Conservation (phyloP, 768 basidiomycete genomes). For the Heimioporus sp. region DNA sequence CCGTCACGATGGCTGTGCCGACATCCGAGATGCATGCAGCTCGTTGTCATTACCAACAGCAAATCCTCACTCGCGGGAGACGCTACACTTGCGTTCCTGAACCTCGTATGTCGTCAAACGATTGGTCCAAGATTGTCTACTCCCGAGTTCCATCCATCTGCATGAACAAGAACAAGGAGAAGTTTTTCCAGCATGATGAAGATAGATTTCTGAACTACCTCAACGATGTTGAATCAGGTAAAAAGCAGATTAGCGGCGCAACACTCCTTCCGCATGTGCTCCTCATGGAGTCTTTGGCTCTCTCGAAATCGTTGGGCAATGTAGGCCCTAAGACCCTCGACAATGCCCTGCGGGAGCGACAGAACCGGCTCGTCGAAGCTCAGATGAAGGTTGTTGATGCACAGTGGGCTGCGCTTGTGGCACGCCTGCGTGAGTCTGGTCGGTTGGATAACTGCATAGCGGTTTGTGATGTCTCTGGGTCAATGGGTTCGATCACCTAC, state of each 20-base stretch:
- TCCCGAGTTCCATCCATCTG: slow-evolving; percentile 56
- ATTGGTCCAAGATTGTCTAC: slow-evolving; percentile 59
- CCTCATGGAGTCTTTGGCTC: slow-evolving; percentile 36
- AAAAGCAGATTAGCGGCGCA: slow-evolving; percentile 59
- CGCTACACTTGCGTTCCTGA: slow-evolving; percentile 47
- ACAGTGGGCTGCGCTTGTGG: slow-evolving; percentile 65
- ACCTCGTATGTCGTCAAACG: slow-evolving; percentile 57
- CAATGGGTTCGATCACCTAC: slow-evolving; percentile 49
- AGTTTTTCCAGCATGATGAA: slow-evolving; percentile 58
- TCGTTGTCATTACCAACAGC: slow-evolving; percentile 57
- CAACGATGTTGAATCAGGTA: slow-evolving; percentile 51
- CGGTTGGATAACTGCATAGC: slow-evolving; percentile 62
- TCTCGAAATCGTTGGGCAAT: background rate
- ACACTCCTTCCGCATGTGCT: slow-evolving; percentile 66
- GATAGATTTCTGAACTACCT: slow-evolving; percentile 60
- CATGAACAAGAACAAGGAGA: slow-evolving; percentile 56
- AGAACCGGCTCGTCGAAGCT: slow-evolving; percentile 31
- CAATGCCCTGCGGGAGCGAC: slow-evolving; percentile 24
- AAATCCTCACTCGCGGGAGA: slow-evolving; percentile 59
- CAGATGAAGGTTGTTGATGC: slow-evolving; percentile 51
- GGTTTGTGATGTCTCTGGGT: slow-evolving; percentile 72
- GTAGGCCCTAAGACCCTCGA: background rate
- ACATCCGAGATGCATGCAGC: slow-evolving; percentile 40
- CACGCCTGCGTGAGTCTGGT: slow-evolving; percentile 50
- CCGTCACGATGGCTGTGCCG: slow-evolving; percentile 29